Conservation (phyloP, 2,329 filamentous ascomycete genomes). For the Pyrenochaeta sp. region DNA sequence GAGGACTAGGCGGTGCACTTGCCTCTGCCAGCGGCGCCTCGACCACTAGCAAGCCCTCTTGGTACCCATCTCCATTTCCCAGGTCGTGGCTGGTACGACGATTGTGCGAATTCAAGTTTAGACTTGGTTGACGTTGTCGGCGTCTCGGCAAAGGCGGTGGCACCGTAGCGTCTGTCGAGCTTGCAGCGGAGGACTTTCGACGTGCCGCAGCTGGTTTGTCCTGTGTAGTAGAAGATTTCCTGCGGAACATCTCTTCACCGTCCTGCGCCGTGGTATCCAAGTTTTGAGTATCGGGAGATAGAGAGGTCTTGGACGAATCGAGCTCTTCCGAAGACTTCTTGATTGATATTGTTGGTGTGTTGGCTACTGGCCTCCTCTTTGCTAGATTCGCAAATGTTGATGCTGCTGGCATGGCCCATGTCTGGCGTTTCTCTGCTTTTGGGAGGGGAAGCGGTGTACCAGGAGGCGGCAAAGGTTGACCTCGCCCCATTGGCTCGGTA, state of each 20-base stretch:
- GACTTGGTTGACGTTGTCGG: constrained; percentile 48
- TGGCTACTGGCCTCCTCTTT: constrained; percentile 68
- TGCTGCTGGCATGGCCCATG: constrained; percentile 60
- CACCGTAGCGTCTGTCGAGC: constrained; percentile 16
- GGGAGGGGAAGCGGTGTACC: constrained; percentile 79
- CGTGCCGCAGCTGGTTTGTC: constrained; percentile 2
- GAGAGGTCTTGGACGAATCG: neutral
- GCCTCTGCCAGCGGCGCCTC: constrained; percentile 36
- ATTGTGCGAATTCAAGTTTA: constrained; percentile 17
- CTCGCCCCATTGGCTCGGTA: constrained; percentile 80
- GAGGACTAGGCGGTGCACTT: constrained; percentile 34
- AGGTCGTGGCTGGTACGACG: constrained; percentile 7
- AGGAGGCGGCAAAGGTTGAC: constrained; percentile 81
- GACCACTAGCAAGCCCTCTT: constrained; percentile 40
- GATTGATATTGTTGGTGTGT: constrained; percentile 3
- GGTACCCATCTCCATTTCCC: constrained; percentile 7
- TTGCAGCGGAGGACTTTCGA: constrained; percentile 20
- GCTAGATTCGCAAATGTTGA: constrained; percentile 55
- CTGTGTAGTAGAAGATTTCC: constrained; percentile 1
- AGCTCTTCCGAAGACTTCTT: constrained; percentile 18
- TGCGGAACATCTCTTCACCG: constrained; percentile 15
- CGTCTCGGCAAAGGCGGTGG: constrained; percentile 60
- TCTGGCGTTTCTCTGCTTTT: constrained; percentile 61
- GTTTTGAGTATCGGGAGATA: constrained; percentile 4
- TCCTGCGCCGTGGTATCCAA: constrained; percentile 1